Conservation (phyloP, 2,329 filamentous ascomycete genomes). For the Mariannaea elegans region DNA sequence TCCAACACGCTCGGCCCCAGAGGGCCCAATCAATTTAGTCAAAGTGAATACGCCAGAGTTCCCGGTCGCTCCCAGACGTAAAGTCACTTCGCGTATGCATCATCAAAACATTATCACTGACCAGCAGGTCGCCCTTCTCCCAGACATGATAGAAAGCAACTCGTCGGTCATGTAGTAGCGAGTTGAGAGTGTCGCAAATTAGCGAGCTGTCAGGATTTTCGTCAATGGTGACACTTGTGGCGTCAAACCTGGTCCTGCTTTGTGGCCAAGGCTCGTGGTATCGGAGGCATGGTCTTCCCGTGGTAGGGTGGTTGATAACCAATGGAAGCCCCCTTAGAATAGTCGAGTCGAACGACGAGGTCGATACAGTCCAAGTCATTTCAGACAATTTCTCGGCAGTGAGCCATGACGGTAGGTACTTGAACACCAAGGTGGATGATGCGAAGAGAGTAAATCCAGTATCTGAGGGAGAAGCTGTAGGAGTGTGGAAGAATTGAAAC, state of each 20-base stretch:
- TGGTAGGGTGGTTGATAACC: constrained; percentile 55
- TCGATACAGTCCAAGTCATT: constrained; percentile 60
- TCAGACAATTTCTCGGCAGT: constrained; percentile 47
- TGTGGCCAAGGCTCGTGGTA: constrained; percentile 65
- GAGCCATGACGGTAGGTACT: constrained; percentile 52
- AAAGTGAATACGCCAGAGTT: constrained; percentile 62
- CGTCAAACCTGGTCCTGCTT: constrained; percentile 59
- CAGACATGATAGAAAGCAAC: constrained; percentile 60
- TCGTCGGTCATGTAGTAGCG: constrained; percentile 58
- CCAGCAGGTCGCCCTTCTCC: constrained; percentile 63
- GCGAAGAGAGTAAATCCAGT: constrained; percentile 65
- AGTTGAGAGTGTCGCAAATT: constrained; percentile 52
- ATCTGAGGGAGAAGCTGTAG: constrained; percentile 55
- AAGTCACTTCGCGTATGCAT: constrained; percentile 61
- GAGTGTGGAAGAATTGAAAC: constrained; percentile 63
- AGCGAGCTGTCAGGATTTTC: constrained; percentile 42
- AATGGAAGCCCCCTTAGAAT: constrained; percentile 55
- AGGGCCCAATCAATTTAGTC: constrained; percentile 43
- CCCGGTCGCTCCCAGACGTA: constrained; percentile 52
- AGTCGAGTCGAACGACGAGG: constrained; percentile 56
- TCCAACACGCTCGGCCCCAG: neutral
- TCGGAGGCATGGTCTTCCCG: constrained; percentile 57
- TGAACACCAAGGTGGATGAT: constrained; percentile 59
- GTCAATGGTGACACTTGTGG: constrained; percentile 55
- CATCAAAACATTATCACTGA: constrained; percentile 60